These are phyloP conservation scores for Ogataea hybrid DNA, from an alignment of 1,139 yeast genomes.

Conservation along the genomic window DNA sequence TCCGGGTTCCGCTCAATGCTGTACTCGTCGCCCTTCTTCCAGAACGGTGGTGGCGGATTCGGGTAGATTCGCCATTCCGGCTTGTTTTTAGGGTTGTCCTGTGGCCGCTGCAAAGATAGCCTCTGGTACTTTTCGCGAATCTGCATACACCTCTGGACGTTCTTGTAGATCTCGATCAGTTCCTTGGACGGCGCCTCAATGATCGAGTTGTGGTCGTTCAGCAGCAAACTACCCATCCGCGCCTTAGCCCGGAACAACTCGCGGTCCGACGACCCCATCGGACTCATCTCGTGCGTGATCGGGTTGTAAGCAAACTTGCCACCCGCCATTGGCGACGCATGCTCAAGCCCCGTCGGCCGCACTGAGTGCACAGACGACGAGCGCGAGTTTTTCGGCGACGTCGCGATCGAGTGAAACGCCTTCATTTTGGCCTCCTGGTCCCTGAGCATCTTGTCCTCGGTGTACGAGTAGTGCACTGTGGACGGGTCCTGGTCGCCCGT, in stretches of 20 bases:
- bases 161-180: slow-evolving; percentile 63
- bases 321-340: slow-evolving; percentile 35
- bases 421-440: slow-evolving; percentile 70
- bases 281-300: slow-evolving; percentile 31
- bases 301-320: slow-evolving; percentile 29
- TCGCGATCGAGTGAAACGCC: slow-evolving; percentile 55
- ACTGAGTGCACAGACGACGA: slow-evolving; percentile 24
- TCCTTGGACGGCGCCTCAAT: slow-evolving; percentile 66
- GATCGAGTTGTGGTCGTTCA: slow-evolving; percentile 62
- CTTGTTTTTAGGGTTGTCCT: slow-evolving; percentile 78
- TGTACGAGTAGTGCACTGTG: slow-evolving; percentile 54
- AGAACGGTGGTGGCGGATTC: slow-evolving; percentile 90
- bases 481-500: slow-evolving; percentile 6
- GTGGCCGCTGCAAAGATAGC: slow-evolving; percentile 68
- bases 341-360: slow-evolving; percentile 36
- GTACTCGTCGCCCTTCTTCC: slow-evolving; percentile 53
- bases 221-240: slow-evolving; percentile 56
- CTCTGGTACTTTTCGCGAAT: slow-evolving; percentile 75
- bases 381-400: slow-evolving; percentile 28
- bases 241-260: slow-evolving; percentile 13
- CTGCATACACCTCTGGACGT: slow-evolving; percentile 70
- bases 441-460: slow-evolving; percentile 64
- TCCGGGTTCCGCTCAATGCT: slow-evolving; percentile 15
- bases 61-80: slow-evolving; percentile 82
- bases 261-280: slow-evolving; percentile 11